These are phyloP conservation scores for grape (Vitis vinifera) DNA, from an alignment of 164 flowering plant species.

Conservation along the genomic window DNA sequence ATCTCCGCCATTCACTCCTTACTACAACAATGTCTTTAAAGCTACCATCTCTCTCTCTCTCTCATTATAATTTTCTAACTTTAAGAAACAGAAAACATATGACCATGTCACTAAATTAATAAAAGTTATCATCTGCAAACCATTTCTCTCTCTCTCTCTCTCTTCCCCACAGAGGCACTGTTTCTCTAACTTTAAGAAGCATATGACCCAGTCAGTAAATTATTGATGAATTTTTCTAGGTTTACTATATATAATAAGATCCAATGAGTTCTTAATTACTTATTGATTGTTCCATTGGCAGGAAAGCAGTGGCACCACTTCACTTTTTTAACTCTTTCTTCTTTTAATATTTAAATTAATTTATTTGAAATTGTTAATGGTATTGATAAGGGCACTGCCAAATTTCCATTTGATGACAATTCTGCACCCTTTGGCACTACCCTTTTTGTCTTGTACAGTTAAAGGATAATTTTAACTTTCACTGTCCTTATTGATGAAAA, in stretches of 20 bases:
- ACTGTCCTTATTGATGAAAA: neutral
- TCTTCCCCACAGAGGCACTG: neutral
- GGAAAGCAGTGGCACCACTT: constrained; percentile 2
- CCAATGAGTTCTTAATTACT: constrained; percentile 29
- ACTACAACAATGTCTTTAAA: neutral
- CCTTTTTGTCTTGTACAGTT: neutral
- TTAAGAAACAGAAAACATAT: constrained; percentile 36
- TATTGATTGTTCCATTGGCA: constrained; percentile 25
- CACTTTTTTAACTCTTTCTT: neutral
- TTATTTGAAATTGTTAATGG: neutral
- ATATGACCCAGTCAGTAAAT: constrained; percentile 34
- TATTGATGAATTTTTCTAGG: constrained; percentile 9
- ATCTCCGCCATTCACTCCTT: neutral
- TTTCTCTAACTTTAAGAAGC: constrained; percentile 40
- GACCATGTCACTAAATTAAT: constrained; percentile 30
- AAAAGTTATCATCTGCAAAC: neutral
- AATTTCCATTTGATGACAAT: neutral
- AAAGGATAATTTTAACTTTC: neutral
- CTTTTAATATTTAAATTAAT: too few species aligned
- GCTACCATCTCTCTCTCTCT: constrained; percentile 11
- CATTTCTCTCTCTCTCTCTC: constrained; percentile 15
- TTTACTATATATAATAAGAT: constrained; percentile 24
- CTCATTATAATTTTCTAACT: constrained; percentile 22
- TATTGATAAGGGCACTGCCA: neutral
- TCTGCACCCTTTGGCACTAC: neutral